These are phyloP conservation scores for Cyclotella baltica DNA, from an alignment of 108 stramenopile genomes.

Conservation along the genomic window DNA sequence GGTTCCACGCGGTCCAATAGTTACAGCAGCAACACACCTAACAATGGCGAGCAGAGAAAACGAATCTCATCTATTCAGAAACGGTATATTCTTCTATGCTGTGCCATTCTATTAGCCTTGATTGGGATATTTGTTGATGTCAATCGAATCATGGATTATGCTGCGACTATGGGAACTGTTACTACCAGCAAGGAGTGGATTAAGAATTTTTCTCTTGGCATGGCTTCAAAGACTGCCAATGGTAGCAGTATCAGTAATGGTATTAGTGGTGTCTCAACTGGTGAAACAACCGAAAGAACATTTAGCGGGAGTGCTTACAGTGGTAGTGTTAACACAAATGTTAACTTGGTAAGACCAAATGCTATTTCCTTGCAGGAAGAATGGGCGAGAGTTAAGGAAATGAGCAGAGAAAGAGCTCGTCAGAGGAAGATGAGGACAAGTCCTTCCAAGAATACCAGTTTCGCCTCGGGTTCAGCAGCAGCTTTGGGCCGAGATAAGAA, in stretches of 20 bases:
- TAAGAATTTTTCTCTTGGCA: slow-evolving; percentile 24
- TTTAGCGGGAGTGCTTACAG: not conserved
- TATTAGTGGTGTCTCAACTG: no score
- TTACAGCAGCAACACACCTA: not conserved
- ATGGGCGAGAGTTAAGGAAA: slow-evolving; percentile 15
- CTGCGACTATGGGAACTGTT: not conserved
- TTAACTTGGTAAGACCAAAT: not conserved
- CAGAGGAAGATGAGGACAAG: slow-evolving; percentile 33
- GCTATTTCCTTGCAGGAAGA: slow-evolving; percentile 34
- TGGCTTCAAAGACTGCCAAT: not conserved
- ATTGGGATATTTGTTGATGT: slow-evolving; percentile 30
- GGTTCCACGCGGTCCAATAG: not conserved
- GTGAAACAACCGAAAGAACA: not conserved
- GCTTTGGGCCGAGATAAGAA: not conserved
- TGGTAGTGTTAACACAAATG: not conserved
- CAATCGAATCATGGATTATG: slow-evolving; percentile 16
- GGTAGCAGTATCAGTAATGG: not conserved
- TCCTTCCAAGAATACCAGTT: slow-evolving; percentile 1
- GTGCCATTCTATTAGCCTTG: slow-evolving; percentile 18
- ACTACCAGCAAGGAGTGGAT: slow-evolving; percentile 24
- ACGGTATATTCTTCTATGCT: slow-evolving; percentile 16
- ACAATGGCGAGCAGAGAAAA: not conserved
- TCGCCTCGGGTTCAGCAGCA: not conserved
- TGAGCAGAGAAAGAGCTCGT: slow-evolving; percentile 21
- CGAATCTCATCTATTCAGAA: slow-evolving; percentile 4